A percentile compares a stretch with the other conserved stretches of the same genome.
These are phyloP conservation scores for Gautieria morchelliformis DNA, from an alignment of 768 basidiomycete species.

Conservation along the genomic window DNA sequence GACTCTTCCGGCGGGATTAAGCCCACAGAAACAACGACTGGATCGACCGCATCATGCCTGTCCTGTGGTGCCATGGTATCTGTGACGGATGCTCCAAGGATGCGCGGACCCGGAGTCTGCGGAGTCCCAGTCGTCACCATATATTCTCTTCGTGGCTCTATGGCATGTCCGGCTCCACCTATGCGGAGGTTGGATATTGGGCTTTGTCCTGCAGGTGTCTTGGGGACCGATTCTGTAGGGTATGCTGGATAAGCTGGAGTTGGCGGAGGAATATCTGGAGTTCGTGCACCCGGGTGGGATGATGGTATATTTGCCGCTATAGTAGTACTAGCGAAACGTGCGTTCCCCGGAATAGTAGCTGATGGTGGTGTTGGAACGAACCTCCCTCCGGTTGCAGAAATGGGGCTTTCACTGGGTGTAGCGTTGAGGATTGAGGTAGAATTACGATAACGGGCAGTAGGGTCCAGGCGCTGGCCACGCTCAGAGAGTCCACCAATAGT, in stretches of 20 bases:
- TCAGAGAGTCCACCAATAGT: slow-evolving; percentile 33
- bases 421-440: slow-evolving; percentile 23
- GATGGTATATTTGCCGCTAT: slow-evolving; percentile 1
- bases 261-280: slow-evolving; percentile 28
- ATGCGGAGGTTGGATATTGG: slow-evolving; percentile 37
- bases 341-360: background rate
- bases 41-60: slow-evolving; percentile 30
- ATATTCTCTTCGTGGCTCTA: slow-evolving; percentile 58
- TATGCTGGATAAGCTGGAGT: slow-evolving; percentile 73
- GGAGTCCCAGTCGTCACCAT: slow-evolving; percentile 23
- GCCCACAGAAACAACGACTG: slow-evolving; percentile 63
- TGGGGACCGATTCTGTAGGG: slow-evolving; percentile 36
- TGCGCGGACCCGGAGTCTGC: slow-evolving; percentile 47
- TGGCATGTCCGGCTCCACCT: slow-evolving; percentile 39
- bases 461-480: slow-evolving; percentile 12
- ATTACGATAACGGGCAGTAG: slow-evolving; percentile 15
- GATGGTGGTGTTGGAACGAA: background rate
- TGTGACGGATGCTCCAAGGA: slow-evolving; percentile 33
- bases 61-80: slow-evolving; percentile 23
- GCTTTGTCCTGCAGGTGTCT: slow-evolving; percentile 46
- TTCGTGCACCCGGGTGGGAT: slow-evolving; percentile 2
- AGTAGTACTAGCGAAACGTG: slow-evolving; percentile 1
- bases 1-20: slow-evolving; percentile 21
- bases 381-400: background rate
- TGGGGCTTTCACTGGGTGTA: background rate